These are phyloP conservation scores for Fonsecaea erecta DNA, from an alignment of 2,329 filamentous ascomycete genomes.

Conservation along the genomic window DNA sequence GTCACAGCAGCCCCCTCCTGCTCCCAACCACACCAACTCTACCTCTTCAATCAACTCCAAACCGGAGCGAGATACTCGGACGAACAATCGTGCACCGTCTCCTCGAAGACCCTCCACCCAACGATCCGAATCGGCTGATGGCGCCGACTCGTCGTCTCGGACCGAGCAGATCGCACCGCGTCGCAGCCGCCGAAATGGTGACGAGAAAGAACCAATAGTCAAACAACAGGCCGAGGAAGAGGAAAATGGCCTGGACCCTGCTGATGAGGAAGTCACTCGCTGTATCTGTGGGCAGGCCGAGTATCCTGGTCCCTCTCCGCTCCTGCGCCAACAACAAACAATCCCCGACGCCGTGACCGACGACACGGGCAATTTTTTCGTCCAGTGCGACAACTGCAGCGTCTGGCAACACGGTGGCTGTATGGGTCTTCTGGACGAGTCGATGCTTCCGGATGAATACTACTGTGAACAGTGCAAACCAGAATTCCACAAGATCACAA, in stretches of 20 bases:
- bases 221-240: constrained; percentile 63
- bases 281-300: constrained; percentile 95
- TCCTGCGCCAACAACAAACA: constrained; percentile 29
- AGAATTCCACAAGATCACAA: constrained; percentile 84
- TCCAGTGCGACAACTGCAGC: constrained; percentile 96
- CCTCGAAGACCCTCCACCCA: constrained; percentile 73
- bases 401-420: constrained; percentile 98
- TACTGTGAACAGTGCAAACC: constrained; percentile 95
- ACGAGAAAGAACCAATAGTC: constrained; percentile 53
- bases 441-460: constrained; percentile 92
- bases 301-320: constrained; percentile 71
- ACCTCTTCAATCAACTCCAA: constrained; percentile 63
- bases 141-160: constrained; percentile 53
- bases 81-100: constrained; percentile 73
- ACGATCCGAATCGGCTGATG: constrained; percentile 59
- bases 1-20: constrained; percentile 70
- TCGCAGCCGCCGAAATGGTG: constrained; percentile 73
- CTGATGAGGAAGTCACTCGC: constrained; percentile 91
- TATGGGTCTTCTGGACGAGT: constrained; percentile 94
- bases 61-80: constrained; percentile 74
- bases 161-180: constrained; percentile 61
- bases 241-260: constrained; percentile 65
- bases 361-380: constrained; percentile 91
- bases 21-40: constrained; percentile 76
- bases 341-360: constrained; percentile 54